Evolutionary conservation across 148 eudicot species (phyloP).

Genomic region (Chenopodium formosanum): DNA sequence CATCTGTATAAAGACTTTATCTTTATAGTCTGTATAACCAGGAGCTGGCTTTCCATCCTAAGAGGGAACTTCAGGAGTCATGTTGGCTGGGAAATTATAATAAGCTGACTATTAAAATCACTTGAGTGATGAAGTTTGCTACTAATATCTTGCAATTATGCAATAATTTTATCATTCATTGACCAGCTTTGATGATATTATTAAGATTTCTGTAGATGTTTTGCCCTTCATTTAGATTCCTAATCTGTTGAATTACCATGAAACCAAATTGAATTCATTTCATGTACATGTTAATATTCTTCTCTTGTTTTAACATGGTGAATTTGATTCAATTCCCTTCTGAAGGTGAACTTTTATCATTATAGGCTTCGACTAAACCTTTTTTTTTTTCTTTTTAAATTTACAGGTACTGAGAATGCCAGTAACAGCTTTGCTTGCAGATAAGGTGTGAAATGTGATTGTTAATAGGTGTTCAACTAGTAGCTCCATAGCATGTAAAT

Average conservation of each 20-base stretch:
- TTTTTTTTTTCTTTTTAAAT: neutral
- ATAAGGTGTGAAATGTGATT: constrained; percentile 49
- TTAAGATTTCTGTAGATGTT: neutral
- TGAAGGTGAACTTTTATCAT: neutral
- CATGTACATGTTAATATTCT: neutral
- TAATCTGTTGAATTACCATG: neutral
- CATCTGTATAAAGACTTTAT: neutral
- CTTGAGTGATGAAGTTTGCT: constrained; percentile 1
- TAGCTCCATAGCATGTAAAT: neutral
- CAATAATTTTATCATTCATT: neutral
- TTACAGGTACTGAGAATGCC: constrained; percentile 87
- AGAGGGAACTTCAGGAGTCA: neutral
- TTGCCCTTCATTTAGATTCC: neutral
- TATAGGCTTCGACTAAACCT: neutral
- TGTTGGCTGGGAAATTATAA: neutral
- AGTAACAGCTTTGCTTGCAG: constrained; percentile 50
- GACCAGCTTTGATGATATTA: neutral
- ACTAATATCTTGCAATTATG: neutral
- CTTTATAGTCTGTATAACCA: neutral
- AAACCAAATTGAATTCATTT: neutral
- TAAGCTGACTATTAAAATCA: constrained; percentile 1
- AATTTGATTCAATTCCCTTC: neutral
- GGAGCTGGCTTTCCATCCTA: neutral
- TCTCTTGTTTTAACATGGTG: neutral
- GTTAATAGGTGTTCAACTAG: neutral